Evolutionary conservation across 1,284 basidiomycete genomes (phyloP), one percentile per base, ranked within the genome.

Genomic region (Mycena sp.): DNA sequence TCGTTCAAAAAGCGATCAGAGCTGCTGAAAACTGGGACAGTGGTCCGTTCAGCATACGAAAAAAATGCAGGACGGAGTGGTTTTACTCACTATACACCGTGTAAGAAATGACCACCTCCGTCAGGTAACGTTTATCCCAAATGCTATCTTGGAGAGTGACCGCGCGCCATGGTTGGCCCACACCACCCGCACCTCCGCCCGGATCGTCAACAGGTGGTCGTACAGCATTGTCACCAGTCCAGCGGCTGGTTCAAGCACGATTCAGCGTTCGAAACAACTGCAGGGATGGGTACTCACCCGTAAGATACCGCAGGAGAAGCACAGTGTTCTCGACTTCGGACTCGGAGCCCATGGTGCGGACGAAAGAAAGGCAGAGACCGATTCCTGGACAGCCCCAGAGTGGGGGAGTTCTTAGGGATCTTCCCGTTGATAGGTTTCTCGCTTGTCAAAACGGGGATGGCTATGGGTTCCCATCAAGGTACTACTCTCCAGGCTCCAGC

Each of bases 231-330:
- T 32, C 6, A 25, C 59, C 25, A 61, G 46, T 3, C 46, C 52
- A 25, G 55, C 32, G 10, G 41, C 52, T 56, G 45, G 4, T 11
- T 12, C 21, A 35, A 37, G 37, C 7, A n/a, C 21, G 41, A 26
- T 12, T 4, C 23, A 30, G 6, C 3, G 26, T 54, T 29, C 29
- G 6, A 16, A 2, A 21, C 11, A 29, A 41, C 10, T 23, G 25
- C 29, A 40, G 10, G 17, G 32, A 26, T 38, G 26, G 41, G 3
- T 32, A 14, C 59, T 16, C 19, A 61, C 59, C 45, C 23, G 48
- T 54, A 21, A 61, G 49, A 49, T 49, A 61, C 45, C 51, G 30
- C 52, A 61, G 21, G 44, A 55, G 50, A n/a, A 54, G 59, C 1
- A 61, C 35, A 23, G 59, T 61, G 25, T 28, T 38, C 32, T 35